phyloP scores from a whole-genome alignment of 2,329 filamentous ascomycete genomes.

The Cladophialophora carrionii region DNA sequence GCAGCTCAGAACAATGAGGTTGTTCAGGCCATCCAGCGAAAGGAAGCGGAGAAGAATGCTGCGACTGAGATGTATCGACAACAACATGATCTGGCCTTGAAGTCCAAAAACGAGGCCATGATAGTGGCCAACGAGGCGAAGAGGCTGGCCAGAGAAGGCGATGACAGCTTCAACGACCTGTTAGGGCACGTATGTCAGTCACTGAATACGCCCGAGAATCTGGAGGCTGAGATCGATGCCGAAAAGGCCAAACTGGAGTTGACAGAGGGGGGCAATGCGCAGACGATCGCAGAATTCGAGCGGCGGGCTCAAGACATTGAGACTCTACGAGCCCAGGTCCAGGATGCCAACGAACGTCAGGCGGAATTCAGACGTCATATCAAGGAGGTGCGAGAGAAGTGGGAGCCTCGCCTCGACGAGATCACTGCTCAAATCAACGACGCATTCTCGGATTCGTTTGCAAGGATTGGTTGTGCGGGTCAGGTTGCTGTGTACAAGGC shows the following conservation, averaged over 20 bases:
- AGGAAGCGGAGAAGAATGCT: conserved; percentile 40
- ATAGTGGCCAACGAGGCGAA: conserved; percentile 41
- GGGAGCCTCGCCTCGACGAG: conserved; percentile 81
- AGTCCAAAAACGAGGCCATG: conserved; percentile 30
- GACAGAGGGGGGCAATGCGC: conserved; percentile 67
- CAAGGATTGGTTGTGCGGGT: conserved; percentile 90
- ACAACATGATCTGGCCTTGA: conserved; percentile 32
- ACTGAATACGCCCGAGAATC: conserved; percentile 61
- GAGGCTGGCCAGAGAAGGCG: conserved; percentile 34
- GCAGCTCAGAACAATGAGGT: conserved; percentile 66
- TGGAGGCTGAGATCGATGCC: conserved; percentile 73
- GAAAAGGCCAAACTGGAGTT: conserved; percentile 76
- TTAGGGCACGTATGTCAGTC: conserved; percentile 45
- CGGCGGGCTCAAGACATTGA: conserved; percentile 69
- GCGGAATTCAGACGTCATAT: conserved; percentile 63
- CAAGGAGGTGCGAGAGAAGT: conserved; percentile 66
- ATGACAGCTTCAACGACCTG: conserved; percentile 26
- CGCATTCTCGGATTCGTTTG: conserved; percentile 90
- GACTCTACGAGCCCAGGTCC: conserved; percentile 51
- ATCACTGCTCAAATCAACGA: conserved; percentile 81
- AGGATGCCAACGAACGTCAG: conserved; percentile 58
- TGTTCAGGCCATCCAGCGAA: conserved; percentile 50
- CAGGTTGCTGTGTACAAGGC: conserved; percentile 85
- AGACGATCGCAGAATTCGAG: conserved; percentile 77
- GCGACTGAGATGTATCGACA: conserved; percentile 19